Evolutionary conservation across 2,329 filamentous ascomycete species (phyloP).

Genomic region (Aspergillus sp.): DNA sequence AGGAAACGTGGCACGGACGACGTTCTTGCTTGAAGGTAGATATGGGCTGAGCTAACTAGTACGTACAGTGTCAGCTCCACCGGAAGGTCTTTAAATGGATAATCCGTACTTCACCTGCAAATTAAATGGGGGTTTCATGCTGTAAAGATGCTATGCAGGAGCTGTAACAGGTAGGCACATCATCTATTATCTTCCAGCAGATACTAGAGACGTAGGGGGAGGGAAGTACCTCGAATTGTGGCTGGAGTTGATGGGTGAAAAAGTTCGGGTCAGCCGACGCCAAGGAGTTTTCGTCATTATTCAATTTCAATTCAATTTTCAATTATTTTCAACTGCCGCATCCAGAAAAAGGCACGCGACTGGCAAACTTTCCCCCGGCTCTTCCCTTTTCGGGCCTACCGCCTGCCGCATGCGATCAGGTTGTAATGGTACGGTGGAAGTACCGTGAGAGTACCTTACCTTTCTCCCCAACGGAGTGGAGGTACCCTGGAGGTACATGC

Average conservation of each 20-base stretch:
- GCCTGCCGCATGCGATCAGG: not conserved
- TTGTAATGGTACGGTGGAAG: not conserved
- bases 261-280: constrained; percentile 3
- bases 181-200: too few species aligned
- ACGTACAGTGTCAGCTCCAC: too few species aligned
- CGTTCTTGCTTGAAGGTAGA: too few species aligned
- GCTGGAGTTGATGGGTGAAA: not conserved
- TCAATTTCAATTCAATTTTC: not conserved
- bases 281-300: constrained; percentile 4
- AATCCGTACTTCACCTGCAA: not conserved
- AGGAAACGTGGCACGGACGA: too few species aligned
- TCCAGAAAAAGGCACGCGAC: constrained; percentile 4
- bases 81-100: too few species aligned
- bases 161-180: not conserved
- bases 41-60: too few species aligned
- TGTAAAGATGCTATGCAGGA: too few species aligned
- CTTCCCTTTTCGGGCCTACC: constrained; percentile 1
- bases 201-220: too few species aligned
- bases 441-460: not conserved
- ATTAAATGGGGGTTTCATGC: too few species aligned
- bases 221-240: not conserved
- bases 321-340: not conserved
- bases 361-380: not conserved
- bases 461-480: not conserved
- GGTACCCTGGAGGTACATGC: not conserved